Base-by-base conservation (phyloP, 495 filamentous ascomycete species). In the Parathielavia appendiculata region DNA sequence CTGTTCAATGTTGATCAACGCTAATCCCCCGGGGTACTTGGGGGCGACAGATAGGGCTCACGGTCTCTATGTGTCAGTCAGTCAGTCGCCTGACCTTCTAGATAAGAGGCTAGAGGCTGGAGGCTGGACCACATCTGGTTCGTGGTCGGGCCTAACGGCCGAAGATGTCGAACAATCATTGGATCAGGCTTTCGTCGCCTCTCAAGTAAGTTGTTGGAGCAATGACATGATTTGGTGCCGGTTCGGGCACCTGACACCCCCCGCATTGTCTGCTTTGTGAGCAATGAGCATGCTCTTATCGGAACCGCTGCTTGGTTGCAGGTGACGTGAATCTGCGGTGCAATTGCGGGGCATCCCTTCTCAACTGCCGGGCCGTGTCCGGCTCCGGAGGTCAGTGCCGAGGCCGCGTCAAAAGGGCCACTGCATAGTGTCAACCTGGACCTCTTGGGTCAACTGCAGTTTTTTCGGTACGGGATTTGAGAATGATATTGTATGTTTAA, bases 201-300 rank as follows among this genome's bases (percentile, higher is more conserved):
- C 22, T 14, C n/a, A 14, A 23, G 34, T 11, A 4, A 43, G 12
- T n/a, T 13, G 53, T 56, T 56, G 54, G 41, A 34, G 54, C 45
- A 40, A 56, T 40, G 36, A 26, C 44, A 39, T 38, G 43, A 46
- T 36, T 23, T 19, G 22, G 14, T 44, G n/a, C 38, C 23, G 20
- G 26, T 23, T 54, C 12, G 54, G 26, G 26, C 54, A 56, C 54
- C 54, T 56, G 54, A 56, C 44, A 40, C 54, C 49, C 54, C 54
- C 54, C 54, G 54, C 54, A 56, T 56, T 49, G 44, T 34, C 35
- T 43, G n/a, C 22, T 23, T 23, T 13, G 23, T 46, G 34, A 45
- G 26, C 51, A 38, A 30, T 44, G 19, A 17, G 1, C n/a, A 9
- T 16, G 12, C n/a, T 43, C 13, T 53, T 8, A 7, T 34, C 43